These are phyloP conservation scores for Theobroma grandiflorum DNA, from an alignment of 441 rosid species.

Conservation along the genomic window DNA sequence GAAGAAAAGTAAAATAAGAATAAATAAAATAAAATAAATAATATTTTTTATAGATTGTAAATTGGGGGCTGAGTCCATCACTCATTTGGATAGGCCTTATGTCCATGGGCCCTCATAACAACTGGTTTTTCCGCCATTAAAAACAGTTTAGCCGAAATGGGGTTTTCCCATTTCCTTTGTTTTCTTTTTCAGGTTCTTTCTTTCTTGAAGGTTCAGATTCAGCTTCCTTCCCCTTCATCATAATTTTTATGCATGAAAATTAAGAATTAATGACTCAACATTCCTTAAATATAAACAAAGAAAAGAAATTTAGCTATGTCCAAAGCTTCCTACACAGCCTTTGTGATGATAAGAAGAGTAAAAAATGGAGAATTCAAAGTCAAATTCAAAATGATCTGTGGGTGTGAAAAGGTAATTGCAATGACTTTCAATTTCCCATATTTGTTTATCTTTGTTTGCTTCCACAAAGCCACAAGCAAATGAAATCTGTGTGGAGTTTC, in stretches of 20 bases:
- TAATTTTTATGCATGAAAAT: neutral
- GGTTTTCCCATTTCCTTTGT: neutral
- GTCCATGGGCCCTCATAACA: constrained; percentile 11
- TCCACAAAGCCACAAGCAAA: constrained; percentile 21
- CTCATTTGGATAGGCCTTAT: constrained; percentile 17
- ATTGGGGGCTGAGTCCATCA: constrained; percentile 24
- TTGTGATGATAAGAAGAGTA: neutral
- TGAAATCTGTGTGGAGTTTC: neutral
- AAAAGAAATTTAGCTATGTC: neutral
- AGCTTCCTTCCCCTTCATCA: neutral
- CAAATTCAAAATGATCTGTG: neutral
- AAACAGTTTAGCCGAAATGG: neutral
- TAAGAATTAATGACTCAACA: neutral
- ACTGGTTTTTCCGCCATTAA: constrained; percentile 13
- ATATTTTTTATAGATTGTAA: neutral
- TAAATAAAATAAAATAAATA: neutral
- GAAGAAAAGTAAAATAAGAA: neutral
- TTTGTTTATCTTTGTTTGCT: neutral
- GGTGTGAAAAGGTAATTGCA: constrained; percentile 4
- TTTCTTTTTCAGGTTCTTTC: neutral
- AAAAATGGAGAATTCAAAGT: neutral
- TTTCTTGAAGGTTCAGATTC: neutral
- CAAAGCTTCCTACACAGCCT: neutral
- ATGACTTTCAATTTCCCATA: neutral
- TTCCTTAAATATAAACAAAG: neutral